phyloP scores from a whole-genome alignment of 2,329 filamentous ascomycete species.

The Beauveria sp. region DNA sequence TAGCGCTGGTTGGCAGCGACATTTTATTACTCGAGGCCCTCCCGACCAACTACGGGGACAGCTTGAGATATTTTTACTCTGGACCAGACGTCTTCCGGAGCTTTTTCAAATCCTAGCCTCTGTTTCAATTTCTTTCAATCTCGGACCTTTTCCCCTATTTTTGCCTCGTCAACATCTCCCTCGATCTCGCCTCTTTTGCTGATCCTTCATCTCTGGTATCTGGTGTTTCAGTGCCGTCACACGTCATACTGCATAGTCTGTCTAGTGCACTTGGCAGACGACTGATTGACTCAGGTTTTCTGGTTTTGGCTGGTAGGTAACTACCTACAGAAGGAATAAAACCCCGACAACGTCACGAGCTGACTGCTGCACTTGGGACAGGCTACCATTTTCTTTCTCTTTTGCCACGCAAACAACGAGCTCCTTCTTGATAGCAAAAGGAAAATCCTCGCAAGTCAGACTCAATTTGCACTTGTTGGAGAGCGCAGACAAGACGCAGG shows the following conservation, averaged over 20 bases:
- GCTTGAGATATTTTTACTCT: background rate
- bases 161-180: background rate
- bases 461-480: background rate
- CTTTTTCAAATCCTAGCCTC: background rate
- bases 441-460: background rate
- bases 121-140: background rate
- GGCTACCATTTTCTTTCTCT: background rate
- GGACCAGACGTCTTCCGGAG: no score
- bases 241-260: constrained; percentile 8
- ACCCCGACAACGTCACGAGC: background rate
- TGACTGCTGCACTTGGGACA: background rate
- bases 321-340: background rate
- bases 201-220: constrained; percentile 7
- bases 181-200: background rate
- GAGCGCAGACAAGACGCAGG: background rate
- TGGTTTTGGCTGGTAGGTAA: background rate
- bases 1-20: background rate
- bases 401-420: background rate
- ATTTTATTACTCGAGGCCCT: constrained; percentile 5
- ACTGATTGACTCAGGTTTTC: constrained; percentile 2
- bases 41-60: background rate
- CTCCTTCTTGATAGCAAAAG: background rate
- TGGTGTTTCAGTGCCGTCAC: constrained; percentile 7
- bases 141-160: background rate
- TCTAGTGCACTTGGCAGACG: constrained; percentile 3